Percentiles rank a stretch among this genome's conserved stretches.
Conservation (phyloP, 1,284 basidiomycete genomes). For the Malassezia vespertilionis region DNA sequence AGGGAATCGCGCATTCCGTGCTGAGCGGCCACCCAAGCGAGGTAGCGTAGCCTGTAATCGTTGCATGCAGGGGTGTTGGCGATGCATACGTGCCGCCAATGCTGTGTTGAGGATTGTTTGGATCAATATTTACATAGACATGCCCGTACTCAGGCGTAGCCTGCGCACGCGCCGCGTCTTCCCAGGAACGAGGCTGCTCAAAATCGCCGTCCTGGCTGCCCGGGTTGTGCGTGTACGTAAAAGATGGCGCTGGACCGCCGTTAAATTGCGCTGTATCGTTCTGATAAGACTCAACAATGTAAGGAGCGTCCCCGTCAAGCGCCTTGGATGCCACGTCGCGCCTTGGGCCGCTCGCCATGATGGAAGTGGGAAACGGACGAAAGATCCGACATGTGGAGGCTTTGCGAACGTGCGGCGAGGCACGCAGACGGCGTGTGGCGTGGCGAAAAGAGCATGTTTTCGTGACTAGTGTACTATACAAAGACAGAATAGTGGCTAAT, state of each 20-base stretch:
- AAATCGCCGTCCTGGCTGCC: neutral
- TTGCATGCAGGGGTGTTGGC: constrained; percentile 8
- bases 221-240: constrained; percentile 4
- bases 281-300: constrained; percentile 15
- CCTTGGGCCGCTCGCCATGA: neutral
- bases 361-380: too few relatives aligned
- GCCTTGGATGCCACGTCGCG: neutral
- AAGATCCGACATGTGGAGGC: too few relatives aligned
- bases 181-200: constrained; percentile 8
- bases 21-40: constrained; percentile 13
- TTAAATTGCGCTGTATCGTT: neutral
- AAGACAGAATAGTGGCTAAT: neutral
- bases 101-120: neutral
- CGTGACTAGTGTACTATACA: too few relatives aligned
- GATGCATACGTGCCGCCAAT: neutral
- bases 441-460: too few relatives aligned
- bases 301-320: constrained; percentile 14
- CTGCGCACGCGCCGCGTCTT: constrained; percentile 14
- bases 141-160: constrained; percentile 4
- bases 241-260: neutral
- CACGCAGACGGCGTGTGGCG: too few relatives aligned
- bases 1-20: constrained; percentile 5
- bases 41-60: constrained; percentile 17
- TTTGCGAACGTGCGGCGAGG: too few relatives aligned
- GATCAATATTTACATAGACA: constrained; percentile 11